These are phyloP conservation scores for Kwoniella dendrophila DNA, from an alignment of 768 basidiomycete species.

Conservation along the genomic window DNA sequence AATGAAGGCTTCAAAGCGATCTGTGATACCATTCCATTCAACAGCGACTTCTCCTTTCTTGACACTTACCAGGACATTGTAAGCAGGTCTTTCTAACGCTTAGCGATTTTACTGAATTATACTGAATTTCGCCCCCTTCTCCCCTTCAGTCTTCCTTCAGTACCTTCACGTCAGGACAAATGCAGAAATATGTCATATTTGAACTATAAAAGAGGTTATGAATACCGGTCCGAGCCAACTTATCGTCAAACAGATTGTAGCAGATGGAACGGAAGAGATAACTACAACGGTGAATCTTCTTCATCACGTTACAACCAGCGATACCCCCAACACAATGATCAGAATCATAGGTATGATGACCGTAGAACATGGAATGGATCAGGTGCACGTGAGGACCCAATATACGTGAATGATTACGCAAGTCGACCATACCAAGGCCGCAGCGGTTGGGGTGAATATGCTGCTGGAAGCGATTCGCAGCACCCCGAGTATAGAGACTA, in stretches of 20 bases:
- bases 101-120: background rate
- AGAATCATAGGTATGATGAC: background rate
- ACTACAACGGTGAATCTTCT: background rate
- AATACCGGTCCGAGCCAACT: background rate
- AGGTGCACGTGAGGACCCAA: too few species aligned
- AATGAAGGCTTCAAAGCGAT: conserved; percentile 4
- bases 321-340: too few species aligned
- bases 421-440: too few species aligned
- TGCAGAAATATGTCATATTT: background rate
- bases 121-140: background rate
- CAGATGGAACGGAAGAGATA: background rate
- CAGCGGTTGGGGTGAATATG: too few species aligned
- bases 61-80: too few species aligned
- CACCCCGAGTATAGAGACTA: background rate
- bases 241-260: background rate
- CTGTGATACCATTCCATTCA: conserved; percentile 7
- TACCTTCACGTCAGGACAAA: background rate
- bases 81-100: too few species aligned
- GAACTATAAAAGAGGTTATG: background rate
- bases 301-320: conserved; percentile 3
- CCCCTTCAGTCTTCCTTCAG: background rate
- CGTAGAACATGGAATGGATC: too few species aligned
- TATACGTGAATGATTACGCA: too few species aligned
- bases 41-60: too few species aligned
- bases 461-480: too few species aligned